Base-by-base conservation (phyloP, 306 rosid species). In the Vachellia pachyceras region DNA sequence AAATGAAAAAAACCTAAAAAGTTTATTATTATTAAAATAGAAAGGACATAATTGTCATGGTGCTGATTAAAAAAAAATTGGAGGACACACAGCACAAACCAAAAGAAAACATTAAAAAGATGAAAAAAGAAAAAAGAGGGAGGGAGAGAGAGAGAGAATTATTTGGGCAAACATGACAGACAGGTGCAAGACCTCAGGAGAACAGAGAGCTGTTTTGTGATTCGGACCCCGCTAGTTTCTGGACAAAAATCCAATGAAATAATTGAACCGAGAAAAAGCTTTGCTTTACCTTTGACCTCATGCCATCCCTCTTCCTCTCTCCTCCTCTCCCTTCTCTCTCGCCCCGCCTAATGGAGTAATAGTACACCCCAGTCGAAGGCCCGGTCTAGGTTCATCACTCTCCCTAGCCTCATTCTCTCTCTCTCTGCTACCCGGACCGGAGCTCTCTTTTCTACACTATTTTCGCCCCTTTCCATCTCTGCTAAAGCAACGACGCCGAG, bases 241-340 rank as follows among this genome's bases (percentile, higher is more conserved):
- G 77, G 91, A 85, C 92, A 86, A 87, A 78, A 83, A 23, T 65
- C 84, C 86, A 73, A 83, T 79, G 42, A 84, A 87, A 84, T 87
- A 75, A 87, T 82, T 87, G 87, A 79, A 77, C 64, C 58, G 57
- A 76, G 50, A 75, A 68, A 70, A 65, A 75, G 49, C 84, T 82
- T 82, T 85, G 60, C 88, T 87, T 87, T 84, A 47, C 55, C 90
- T 92, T 92, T 90, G 97, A 89, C 97, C 84, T 25, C 65, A 10
- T 22, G 7, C 82, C 5, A 74, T 44, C 78, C 40, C 63, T 29
- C 69, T 49, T 61, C 44, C 72, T 78, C 83, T 80, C 86, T 78
- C 73, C 1, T 29, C 33, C 33, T 29, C 33, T 29, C 33, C 33
- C 33, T 29, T 54, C 72, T 78, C n/a, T n/a, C 86, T 80, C 73